Evolutionary conservation across 441 rosid genomes (phyloP).

Genomic region (Bocquillonia castaneifolia): DNA sequence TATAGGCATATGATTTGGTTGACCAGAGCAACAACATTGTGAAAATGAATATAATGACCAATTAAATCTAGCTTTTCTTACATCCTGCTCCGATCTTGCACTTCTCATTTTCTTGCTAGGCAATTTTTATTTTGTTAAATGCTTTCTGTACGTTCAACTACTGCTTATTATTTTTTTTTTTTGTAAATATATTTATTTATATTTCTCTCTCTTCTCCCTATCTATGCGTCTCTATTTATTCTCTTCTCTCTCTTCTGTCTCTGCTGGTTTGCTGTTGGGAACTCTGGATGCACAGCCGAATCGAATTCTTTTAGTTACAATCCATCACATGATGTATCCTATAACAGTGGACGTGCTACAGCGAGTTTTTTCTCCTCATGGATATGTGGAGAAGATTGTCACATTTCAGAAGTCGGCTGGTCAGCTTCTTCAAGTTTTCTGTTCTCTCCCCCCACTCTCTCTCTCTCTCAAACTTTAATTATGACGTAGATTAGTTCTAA

Average conservation of each 20-base stretch:
- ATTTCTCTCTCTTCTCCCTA: constrained; percentile 35
- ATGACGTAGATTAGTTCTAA: constrained; percentile 12
- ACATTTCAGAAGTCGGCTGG: constrained; percentile 99
- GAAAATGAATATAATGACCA: background rate
- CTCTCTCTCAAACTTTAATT: constrained; percentile 14
- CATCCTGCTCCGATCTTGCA: background rate
- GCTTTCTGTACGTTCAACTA: constrained; percentile 19
- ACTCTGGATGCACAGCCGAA: constrained; percentile 81
- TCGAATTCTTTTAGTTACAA: constrained; percentile 92
- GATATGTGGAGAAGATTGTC: constrained; percentile 96
- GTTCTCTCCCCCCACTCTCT: constrained; percentile 24
- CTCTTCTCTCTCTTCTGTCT: constrained; percentile 57
- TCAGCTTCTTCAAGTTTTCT: constrained; percentile 59
- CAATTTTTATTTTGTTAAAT: constrained; percentile 2
- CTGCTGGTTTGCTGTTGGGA: constrained; percentile 58
- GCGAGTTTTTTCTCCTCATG: constrained; percentile 95
- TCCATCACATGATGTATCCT: constrained; percentile 98
- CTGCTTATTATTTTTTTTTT: constrained; percentile 29
- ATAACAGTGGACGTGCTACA: constrained; percentile 99
- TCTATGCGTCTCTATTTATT: constrained; percentile 46
- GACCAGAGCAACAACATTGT: background rate
- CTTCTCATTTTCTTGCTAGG: constrained; percentile 6
- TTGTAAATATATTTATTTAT: constrained; percentile 24
- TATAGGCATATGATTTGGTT: constrained; percentile 8
- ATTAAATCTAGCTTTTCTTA: background rate